A percentile compares a stretch with the other conserved stretches of the same genome.
These are phyloP conservation scores for Saccharomyces kudriavzevii DNA, from an alignment of 805 yeast species.

Conservation along the genomic window DNA sequence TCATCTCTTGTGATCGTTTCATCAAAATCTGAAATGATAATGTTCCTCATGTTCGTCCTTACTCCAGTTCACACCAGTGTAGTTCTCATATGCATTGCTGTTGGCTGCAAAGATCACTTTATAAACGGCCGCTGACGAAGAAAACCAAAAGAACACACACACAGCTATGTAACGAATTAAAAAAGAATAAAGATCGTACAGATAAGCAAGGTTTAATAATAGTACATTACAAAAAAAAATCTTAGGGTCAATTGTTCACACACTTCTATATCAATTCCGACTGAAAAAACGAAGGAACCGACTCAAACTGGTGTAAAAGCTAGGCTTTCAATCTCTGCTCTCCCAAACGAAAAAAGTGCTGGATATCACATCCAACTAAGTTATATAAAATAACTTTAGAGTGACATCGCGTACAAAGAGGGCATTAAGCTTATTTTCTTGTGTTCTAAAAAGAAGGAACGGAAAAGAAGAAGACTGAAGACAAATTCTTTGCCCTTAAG, in stretches of 20 bases:
- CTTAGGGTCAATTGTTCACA: constrained; percentile 16
- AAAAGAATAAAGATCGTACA: neutral
- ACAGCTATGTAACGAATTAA: neutral
- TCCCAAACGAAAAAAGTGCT: neutral
- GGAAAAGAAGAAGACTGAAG: neutral
- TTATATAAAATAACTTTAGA: neutral
- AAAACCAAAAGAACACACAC: neutral
- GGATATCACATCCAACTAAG: neutral
- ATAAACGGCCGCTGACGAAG: neutral
- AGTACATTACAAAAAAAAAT: neutral
- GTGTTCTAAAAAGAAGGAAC: neutral
- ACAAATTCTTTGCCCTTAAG: neutral
- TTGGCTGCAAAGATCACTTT: neutral
- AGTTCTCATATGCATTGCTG: neutral
- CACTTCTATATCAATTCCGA: constrained; percentile 29
- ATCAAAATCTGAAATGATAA: constrained; percentile 27
- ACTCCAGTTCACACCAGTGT: neutral
- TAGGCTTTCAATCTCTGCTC: constrained; percentile 9
- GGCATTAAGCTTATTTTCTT: neutral
- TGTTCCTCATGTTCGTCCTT: constrained; percentile 6
- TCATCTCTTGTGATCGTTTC: constrained; percentile 27
- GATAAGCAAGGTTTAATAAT: neutral
- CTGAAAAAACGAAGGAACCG: constrained; percentile 11
- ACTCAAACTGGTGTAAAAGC: constrained; percentile 14
- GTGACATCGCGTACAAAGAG: neutral